Percentiles rank a stretch among this genome's conserved stretches.
These are phyloP conservation scores for Sporothrix curviconia DNA, from an alignment of 2,329 filamentous ascomycete species.

Conservation along the genomic window DNA sequence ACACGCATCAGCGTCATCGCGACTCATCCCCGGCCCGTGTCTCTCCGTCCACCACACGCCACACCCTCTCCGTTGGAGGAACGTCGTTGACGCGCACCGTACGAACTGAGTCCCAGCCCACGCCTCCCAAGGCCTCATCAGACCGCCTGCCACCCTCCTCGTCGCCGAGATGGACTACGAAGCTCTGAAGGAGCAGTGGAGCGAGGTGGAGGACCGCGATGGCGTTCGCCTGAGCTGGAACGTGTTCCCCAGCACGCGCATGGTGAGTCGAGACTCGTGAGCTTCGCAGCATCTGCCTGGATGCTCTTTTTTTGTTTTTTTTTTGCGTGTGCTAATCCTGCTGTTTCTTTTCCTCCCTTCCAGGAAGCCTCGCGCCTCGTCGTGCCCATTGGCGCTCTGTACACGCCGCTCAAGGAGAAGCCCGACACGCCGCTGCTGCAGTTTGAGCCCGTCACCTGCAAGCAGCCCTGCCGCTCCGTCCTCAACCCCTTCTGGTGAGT, in stretches of 20 bases:
- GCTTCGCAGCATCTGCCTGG: conserved; percentile 19
- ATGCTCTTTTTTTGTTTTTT: background rate
- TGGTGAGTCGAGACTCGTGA: too few species aligned
- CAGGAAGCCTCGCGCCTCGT: conserved; percentile 94
- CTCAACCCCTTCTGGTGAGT: conserved; percentile 92
- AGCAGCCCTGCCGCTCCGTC: conserved; percentile 88
- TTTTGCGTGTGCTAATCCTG: background rate
- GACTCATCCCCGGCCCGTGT: too few species aligned
- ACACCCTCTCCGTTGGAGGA: too few species aligned
- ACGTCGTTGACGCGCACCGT: too few species aligned
- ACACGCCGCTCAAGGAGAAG: conserved; percentile 94
- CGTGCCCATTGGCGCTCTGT: conserved; percentile 91
- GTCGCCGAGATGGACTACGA: conserved; percentile 73
- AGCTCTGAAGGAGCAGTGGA: conserved; percentile 90
- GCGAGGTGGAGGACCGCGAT: conserved; percentile 92
- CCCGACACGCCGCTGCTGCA: conserved; percentile 80
- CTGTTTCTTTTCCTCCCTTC: too few species aligned
- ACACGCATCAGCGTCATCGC: too few species aligned
- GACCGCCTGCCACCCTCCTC: background rate
- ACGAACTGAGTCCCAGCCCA: too few species aligned
- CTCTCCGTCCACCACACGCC: too few species aligned
- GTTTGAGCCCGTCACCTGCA: conserved; percentile 96
- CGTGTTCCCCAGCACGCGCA: conserved; percentile 94
- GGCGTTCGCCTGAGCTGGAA: conserved; percentile 97
- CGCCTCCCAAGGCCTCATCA: too few species aligned